Evolutionary conservation across 441 rosid genomes (phyloP).

Genomic region (Brassica hybrid): DNA sequence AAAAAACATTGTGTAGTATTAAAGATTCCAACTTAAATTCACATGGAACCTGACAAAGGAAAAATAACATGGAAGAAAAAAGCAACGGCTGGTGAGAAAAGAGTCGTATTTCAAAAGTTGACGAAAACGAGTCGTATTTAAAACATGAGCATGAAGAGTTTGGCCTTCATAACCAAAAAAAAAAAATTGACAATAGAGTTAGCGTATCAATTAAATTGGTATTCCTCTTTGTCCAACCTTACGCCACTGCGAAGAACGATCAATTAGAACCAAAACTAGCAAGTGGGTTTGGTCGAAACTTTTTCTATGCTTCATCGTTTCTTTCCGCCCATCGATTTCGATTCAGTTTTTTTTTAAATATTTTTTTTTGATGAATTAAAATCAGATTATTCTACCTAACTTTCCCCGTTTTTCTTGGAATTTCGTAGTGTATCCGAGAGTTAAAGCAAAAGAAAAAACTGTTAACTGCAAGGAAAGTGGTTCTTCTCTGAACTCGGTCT

Average conservation of each 20-base stretch:
- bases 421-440: constrained; percentile 38
- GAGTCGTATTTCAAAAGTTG: constrained; percentile 13
- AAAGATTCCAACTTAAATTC: constrained; percentile 1
- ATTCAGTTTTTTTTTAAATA: not conserved
- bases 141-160: constrained; percentile 19
- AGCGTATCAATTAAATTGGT: no score
- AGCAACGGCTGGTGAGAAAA: constrained; percentile 20
- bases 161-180: constrained; percentile 16
- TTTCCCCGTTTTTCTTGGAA: not conserved
- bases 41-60: constrained; percentile 16
- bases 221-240: no score
- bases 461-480: not conserved
- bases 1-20: not conserved
- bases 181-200: not conserved
- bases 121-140: not conserved
- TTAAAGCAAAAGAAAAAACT: constrained; percentile 14
- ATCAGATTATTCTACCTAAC: no score
- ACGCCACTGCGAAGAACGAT: no score
- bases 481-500: constrained; percentile 28
- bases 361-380: not conserved
- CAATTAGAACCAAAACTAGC: not conserved
- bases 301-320: not conserved
- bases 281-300: constrained; percentile 9
- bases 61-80: not conserved
- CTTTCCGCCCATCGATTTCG: not conserved